Base-by-base conservation (phyloP, 2,329 filamentous ascomycete species). In the Exophiala xenobiotica region DNA sequence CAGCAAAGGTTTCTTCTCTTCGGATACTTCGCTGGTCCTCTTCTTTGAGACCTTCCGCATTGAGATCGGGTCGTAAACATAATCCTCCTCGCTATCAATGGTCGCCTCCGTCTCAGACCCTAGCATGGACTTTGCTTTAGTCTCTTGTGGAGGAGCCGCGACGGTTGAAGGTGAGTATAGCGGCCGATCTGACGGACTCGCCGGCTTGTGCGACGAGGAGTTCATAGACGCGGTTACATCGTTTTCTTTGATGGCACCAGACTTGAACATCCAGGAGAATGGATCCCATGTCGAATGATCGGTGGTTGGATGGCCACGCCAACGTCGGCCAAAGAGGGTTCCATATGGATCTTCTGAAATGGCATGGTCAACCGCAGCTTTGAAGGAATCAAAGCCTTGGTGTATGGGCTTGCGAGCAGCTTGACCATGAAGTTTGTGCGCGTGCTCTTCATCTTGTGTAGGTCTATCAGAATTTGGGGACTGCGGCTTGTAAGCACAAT, bases 11-110 rank as follows among this genome's bases (percentile, higher is more conserved):
- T 55, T 49, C 45, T 44, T 49, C 22, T 18, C n/a, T 16, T 27
- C 14, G 14, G 12, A 11, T 18, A 9, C 18, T 19, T 23, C 11
- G 12, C 14, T 23, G 37, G 38, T n/a, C 9, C n/a, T n/a, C n/a
- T 24, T 24, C 11, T 6, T 43, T 14, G 62, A 66, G 6, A 67
- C 61, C 67, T 74, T 74, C 18, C 70, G 66, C 24, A 70, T 69
- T 49, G 65, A 70, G 26, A 74, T 69, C 6, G 71, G 71, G 33
- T 74, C 72, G 54, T 72, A 74, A 43, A 67, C 62, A 50, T 67
- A 64, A 38, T 57, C 46, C 20, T 52, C 50, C 20, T 50, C 41
- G 9, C 33, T 43, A 19, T 19, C 20, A 33, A 49, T 20, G 29
- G 11, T 29, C 2, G 38, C 29, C 5, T 29, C 26, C 37, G 41